Evolutionary conservation across 768 basidiomycete genomes (phyloP), one percentile per base, ranked within the genome.

Genomic region (Rhodotorula graminis): DNA sequence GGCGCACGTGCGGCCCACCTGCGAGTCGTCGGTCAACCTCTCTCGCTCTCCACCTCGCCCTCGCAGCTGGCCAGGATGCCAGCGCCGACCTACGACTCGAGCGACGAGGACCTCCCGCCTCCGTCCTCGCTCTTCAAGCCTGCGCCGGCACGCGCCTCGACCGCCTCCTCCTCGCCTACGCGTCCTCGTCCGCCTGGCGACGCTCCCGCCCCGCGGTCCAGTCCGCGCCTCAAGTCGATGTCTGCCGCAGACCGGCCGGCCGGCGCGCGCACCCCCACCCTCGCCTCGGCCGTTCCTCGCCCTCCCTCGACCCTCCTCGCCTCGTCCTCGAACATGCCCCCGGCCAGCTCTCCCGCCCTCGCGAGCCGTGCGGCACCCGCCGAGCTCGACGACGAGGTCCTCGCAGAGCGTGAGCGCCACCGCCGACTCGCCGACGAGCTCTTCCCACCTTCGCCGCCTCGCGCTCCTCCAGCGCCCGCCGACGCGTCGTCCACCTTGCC

Each of bases 371-470:
- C n/a, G 1, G 8, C 33, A 37, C 14, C 33, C 9, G 33, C 2
- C 19, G 4, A 19, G 29, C 21, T 15, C 15, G 19, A 57, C 9
- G 3, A 2, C 19, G 56, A 23, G 14, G 19, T 9, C 15, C 7
- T 18, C 12, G 33, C 42, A 2, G 31, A 53, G 14, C 49, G 12
- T 23, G 40, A 63, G n/a, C 65, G 55, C 27, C 70, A 62, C 40
- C 46, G 57, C 29, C 29, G 44, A 2, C 65, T 72, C 8, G 71
- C 66, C 4, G 52, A 53, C 11, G 66, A 72, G 53, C 65, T 72
- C 15, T 72, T 72, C 37, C 71, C 71, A 19, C 71, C 71, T n/a
- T 68, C 71, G 2, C 70, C 70, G 8, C 64, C 64, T 21, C 10
- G 40, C 25, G 25, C 40, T 19, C 25, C 25, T 25, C 23, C 27